Base-by-base conservation (phyloP, 805 yeast genomes). In the Millerozyma miso region DNA sequence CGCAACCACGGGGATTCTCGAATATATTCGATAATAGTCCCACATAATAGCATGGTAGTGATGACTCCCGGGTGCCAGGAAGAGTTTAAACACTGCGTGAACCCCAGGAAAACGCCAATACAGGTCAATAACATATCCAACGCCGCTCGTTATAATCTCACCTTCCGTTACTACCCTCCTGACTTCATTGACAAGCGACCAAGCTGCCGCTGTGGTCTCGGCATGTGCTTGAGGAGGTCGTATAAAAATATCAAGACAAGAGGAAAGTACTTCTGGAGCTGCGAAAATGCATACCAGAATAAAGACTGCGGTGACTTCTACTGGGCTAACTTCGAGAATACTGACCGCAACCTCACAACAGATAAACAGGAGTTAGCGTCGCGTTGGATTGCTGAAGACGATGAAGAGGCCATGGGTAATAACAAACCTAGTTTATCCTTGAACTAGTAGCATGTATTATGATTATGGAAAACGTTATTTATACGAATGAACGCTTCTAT, bases 51-150 rank as follows among this genome's bases (percentile, higher is more conserved):
- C 6, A 57, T 86, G 32, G 52, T 85, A 2, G 60, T 86, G 2
- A 85, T 86, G 95, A 80, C 82, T 45, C 84, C 88, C 1, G 88
- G 88, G 0, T 81, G 86, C 47, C 95, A 86, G 56, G 95, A 86
- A 49, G 78, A 76, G 39, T 86, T 63, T 56, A 84, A 80, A 52
- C 95, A 87, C 53, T 67, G 80, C 45, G 78, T 86, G 0, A 63
- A 67, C 42, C 62, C 79, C 0, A 55, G 75, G 40, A 56, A 69
- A 31, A 72, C 75, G 19, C 67, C 76, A 3, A 77, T 70, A 3
- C 74, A 75, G 42, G 64, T 69, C 35, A 51, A 58, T 51, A 36
- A 59, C 0, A 59, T 73, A 0, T 56, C 81, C 0, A 83, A 82
- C 0, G 50, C 71, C 1, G 46, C 67, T 3, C 61, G 95, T 40